Base-by-base conservation (phyloP, 345 rosid species). In the Eucalyptus tenuipes region DNA sequence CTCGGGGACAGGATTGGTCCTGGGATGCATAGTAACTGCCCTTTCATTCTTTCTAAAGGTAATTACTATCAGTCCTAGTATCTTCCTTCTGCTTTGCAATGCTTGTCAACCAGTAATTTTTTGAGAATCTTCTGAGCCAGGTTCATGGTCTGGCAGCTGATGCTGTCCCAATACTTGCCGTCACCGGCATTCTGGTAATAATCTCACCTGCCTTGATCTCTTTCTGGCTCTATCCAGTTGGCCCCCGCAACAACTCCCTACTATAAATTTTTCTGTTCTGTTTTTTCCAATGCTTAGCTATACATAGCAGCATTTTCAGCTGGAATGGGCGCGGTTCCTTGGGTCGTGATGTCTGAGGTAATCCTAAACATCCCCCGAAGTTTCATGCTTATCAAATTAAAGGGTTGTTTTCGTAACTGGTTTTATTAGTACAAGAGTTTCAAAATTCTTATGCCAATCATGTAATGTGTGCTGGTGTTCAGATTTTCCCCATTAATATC, bases 311-410 rank as follows among this genome's bases (percentile, higher is more conserved):
- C 98, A 9, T 97, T 97, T 90, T 96, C 99, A 1, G 94, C 94
- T 68, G 99, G 99, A 90, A 95, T 97, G 98, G 99, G 99, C 75
- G 98, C 99, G 37, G 95, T 96, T 93, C 99, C 99, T 7, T 97
- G 99, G 99, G 99, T 97, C 3, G 90, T 97, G 86, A 97, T 97
- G 99, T 97, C 99, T 22, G 99, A 97, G 98, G 99, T 97, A 94
- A 92, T 27, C 29, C 82, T 44, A 27, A 37, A 15, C 37, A 61
- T 42, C 52, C 88, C 52, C 33, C 7, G 50, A 42, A 87, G 84
- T 25, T 57, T 48, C 81, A 6, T 25, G 45, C 53, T 13, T 42
- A 47, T 53, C 17, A 12, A 47, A 48, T 66, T 40, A 16, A 33
- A 48, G 50, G 47, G 37, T 3, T 1, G 14, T 29, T 45, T 61